phyloP scores from a whole-genome alignment of 176 grass and related monocot genomes.

The Phragmites australis region DNA sequence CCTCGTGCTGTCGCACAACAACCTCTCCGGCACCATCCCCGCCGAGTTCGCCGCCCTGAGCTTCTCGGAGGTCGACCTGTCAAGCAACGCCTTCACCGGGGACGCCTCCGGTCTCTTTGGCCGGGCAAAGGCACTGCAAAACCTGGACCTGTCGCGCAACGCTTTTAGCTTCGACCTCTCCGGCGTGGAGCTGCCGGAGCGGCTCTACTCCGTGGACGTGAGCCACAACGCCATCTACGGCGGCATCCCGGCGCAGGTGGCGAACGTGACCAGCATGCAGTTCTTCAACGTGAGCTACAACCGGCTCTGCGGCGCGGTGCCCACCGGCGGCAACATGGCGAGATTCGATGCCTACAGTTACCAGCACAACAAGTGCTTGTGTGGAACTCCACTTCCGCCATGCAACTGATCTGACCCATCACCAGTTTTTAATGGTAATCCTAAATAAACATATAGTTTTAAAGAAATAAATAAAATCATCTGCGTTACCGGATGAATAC shows the following conservation, averaged over 20 bases:
- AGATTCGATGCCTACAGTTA: constrained; percentile 31
- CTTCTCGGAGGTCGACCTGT: constrained; percentile 53
- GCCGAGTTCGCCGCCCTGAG: constrained; percentile 33
- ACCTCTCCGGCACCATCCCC: constrained; percentile 58
- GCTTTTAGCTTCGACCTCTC: constrained; percentile 55
- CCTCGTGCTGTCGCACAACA: constrained; percentile 65
- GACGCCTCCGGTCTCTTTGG: constrained; percentile 44
- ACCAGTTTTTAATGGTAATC: background rate
- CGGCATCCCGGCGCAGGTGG: constrained; percentile 58
- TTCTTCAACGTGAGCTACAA: constrained; percentile 82
- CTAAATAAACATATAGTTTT: too few species aligned
- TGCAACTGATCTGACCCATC: constrained; percentile 11
- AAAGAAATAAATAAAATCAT: too few species aligned
- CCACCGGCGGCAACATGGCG: constrained; percentile 27
- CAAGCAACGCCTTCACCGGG: constrained; percentile 59
- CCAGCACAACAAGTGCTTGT: constrained; percentile 61
- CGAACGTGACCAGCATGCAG: background rate
- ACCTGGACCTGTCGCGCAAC: constrained; percentile 72
- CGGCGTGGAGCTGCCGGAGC: constrained; percentile 40
- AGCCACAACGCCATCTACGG: constrained; percentile 70
- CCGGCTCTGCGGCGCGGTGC: constrained; percentile 58
- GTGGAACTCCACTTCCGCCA: constrained; percentile 44
- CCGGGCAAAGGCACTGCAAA: constrained; percentile 8
- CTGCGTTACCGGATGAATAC: too few species aligned
- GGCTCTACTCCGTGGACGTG: constrained; percentile 36